These are phyloP conservation scores for Suillus cothurnatus DNA, from an alignment of 768 basidiomycete species.

Conservation along the genomic window DNA sequence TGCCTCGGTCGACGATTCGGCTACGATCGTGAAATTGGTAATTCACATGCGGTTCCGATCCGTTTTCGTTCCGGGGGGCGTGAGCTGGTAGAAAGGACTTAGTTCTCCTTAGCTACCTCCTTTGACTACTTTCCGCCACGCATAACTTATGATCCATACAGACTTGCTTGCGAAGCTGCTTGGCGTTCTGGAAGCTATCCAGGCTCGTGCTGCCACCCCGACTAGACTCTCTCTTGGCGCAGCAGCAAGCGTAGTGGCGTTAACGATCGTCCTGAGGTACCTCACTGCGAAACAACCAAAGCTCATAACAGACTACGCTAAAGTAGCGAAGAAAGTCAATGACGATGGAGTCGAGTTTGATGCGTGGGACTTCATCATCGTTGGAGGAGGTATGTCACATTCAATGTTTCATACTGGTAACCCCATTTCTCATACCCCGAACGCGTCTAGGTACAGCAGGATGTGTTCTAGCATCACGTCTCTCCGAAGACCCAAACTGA, in stretches of 20 bases:
- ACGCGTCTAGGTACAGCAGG: slow-evolving; percentile 42
- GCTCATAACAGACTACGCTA: slow-evolving; percentile 17
- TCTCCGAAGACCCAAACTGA: slow-evolving; percentile 40
- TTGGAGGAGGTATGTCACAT: slow-evolving; percentile 51
- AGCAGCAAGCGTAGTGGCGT: slow-evolving; percentile 12
- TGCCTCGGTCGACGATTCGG: background rate
- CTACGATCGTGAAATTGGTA: no score
- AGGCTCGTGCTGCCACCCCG: background rate
- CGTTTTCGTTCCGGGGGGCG: no score
- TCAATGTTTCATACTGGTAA: background rate
- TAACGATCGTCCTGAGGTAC: slow-evolving; percentile 12
- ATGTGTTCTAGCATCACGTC: slow-evolving; percentile 45
- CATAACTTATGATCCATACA: background rate
- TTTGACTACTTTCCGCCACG: background rate
- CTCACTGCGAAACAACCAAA: slow-evolving; percentile 6
- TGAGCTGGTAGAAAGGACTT: no score
- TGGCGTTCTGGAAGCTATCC: background rate
- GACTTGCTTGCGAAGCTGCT: background rate
- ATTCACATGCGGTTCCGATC: no score
- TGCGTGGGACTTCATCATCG: slow-evolving; percentile 53
- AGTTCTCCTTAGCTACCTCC: background rate
- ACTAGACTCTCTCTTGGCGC: background rate
- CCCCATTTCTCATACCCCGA: background rate
- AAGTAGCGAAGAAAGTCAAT: slow-evolving; percentile 13
- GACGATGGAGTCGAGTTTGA: slow-evolving; percentile 15